These are phyloP conservation scores for Candida pseudoviswanathii DNA, from an alignment of 1,139 yeast genomes.

Conservation along the genomic window DNA sequence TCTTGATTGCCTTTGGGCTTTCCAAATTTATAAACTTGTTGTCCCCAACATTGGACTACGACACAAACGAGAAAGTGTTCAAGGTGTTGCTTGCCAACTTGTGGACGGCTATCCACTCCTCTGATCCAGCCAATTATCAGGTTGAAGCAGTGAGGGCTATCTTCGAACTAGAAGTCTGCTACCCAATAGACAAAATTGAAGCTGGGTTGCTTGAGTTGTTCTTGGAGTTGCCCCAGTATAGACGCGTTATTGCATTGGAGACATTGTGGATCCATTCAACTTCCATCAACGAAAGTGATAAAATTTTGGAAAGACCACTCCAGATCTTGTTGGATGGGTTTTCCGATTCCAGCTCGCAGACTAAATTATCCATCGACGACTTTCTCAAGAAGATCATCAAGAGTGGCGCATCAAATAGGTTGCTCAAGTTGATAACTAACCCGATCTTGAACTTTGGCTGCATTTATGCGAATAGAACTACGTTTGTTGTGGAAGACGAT, in stretches of 20 bases:
- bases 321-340: conserved; percentile 69
- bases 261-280: conserved; percentile 63
- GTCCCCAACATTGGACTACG: conserved; percentile 23
- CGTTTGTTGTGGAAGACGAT: conserved; percentile 47
- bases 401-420: conserved; percentile 58
- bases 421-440: conserved; percentile 57
- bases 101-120: conserved; percentile 50
- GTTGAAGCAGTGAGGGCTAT: conserved; percentile 62
- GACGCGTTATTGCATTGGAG: conserved; percentile 51
- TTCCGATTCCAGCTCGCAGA: conserved; percentile 39
- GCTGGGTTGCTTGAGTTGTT: conserved; percentile 59
- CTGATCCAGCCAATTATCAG: conserved; percentile 52
- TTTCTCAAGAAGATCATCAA: conserved; percentile 58
- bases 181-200: conserved; percentile 51
- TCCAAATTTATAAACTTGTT: conserved; percentile 46
- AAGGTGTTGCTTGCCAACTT: conserved; percentile 41
- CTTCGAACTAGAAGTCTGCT: conserved; percentile 42
- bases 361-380: conserved; percentile 48
- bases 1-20: conserved; percentile 46
- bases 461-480: conserved; percentile 21
- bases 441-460: conserved; percentile 49
- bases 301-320: conserved; percentile 64
- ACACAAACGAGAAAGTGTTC: conserved; percentile 34
- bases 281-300: conserved; percentile 41
- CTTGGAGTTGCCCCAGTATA: conserved; percentile 34